Conservation (phyloP, 768 basidiomycete species). For the Termitomyces titanicus region DNA sequence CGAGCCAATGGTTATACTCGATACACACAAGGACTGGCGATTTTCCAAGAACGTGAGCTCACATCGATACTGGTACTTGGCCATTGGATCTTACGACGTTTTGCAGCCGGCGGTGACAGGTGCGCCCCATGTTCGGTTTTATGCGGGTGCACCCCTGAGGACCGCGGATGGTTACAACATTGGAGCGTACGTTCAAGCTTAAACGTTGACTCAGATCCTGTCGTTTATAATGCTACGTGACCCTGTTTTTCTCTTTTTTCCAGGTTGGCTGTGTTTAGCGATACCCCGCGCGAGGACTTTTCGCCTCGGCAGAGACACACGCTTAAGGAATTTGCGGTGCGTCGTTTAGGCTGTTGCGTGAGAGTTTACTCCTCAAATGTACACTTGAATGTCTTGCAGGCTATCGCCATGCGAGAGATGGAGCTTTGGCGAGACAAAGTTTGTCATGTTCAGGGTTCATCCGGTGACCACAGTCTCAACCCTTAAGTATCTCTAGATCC, state of each 20-base stretch:
- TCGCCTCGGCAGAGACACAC: slow-evolving; percentile 87
- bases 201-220: background rate
- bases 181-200: slow-evolving; percentile 54
- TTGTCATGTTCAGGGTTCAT: slow-evolving; percentile 1
- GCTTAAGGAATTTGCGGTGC: slow-evolving; percentile 85
- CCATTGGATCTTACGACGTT: background rate
- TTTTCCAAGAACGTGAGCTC: slow-evolving; percentile 74
- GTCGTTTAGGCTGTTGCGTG: slow-evolving; percentile 22
- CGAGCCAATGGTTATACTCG: slow-evolving; percentile 84
- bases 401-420: slow-evolving; percentile 92
- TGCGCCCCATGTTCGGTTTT: slow-evolving; percentile 74
- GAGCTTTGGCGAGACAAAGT: slow-evolving; percentile 95
- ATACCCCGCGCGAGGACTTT: slow-evolving; percentile 79
- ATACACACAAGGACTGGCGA: slow-evolving; percentile 81
- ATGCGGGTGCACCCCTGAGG: slow-evolving; percentile 86
- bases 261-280: slow-evolving; percentile 82
- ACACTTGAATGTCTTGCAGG: slow-evolving; percentile 28
- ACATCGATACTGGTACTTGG: background rate
- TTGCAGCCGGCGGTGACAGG: slow-evolving; percentile 67
- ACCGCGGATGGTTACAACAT: slow-evolving; percentile 91
- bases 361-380: background rate
- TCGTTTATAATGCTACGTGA: background rate
- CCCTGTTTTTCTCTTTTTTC: background rate
- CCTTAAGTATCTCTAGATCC: slow-evolving; percentile 50
- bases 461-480: background rate